These are phyloP conservation scores for Colletotrichum brevisporum DNA, from an alignment of 2,329 filamentous ascomycete species.

Conservation along the genomic window DNA sequence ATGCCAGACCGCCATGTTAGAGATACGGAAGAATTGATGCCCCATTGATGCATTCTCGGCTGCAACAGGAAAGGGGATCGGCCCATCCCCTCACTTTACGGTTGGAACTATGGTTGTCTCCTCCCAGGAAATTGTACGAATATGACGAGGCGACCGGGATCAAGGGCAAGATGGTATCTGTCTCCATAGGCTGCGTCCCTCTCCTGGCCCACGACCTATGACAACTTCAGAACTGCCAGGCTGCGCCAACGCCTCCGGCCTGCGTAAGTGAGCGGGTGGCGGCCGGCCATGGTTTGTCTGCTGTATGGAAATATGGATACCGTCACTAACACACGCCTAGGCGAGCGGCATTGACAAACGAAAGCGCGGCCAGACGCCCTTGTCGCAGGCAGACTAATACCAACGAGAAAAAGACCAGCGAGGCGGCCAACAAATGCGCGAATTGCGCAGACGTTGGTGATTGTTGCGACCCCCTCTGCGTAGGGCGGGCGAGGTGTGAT, in stretches of 20 bases:
- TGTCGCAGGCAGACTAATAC: conserved; percentile 16
- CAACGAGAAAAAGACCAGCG: conserved; percentile 18
- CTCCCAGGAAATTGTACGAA: conserved; percentile 15
- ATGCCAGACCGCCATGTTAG: conserved; percentile 1
- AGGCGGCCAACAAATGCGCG: conserved; percentile 1
- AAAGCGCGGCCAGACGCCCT: conserved; percentile 27
- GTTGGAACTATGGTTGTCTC: conserved; percentile 1
- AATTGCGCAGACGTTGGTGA: conserved; percentile 8
- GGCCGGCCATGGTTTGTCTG: conserved; percentile 10
- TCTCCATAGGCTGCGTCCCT: not conserved
- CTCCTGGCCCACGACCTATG: conserved; percentile 3
- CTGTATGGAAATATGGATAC: conserved; percentile 6
- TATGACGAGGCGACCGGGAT: conserved; percentile 20
- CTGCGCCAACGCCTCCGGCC: conserved; percentile 15
- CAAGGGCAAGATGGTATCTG: not conserved
- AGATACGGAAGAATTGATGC: not conserved
- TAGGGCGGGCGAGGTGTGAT: conserved; percentile 38
- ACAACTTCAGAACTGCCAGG: conserved; percentile 5
- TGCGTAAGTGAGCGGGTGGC: conserved; percentile 27
- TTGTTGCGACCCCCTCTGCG: conserved; percentile 7
- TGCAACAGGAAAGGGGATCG: conserved; percentile 21
- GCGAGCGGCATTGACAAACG: conserved; percentile 26
- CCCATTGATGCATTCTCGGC: not conserved
- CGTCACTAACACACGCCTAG: conserved; percentile 21
- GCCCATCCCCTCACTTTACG: conserved; percentile 28